Evolutionary conservation across 2,329 filamentous ascomycete genomes (phyloP), one percentile per base, ranked within the genome.

Genomic region (Monosporascus sp.): DNA sequence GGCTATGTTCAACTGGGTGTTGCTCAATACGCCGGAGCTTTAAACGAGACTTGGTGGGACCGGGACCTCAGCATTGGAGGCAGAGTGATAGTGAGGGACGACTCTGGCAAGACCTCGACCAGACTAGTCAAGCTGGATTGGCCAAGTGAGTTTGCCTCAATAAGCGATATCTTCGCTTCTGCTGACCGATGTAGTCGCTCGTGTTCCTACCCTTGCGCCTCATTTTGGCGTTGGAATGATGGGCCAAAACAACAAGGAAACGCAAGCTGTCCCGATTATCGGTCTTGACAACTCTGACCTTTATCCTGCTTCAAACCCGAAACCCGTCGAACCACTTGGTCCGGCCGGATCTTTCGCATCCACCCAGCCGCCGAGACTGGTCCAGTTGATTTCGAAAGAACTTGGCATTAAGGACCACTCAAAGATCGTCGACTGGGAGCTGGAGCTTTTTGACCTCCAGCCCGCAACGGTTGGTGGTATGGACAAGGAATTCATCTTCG

Each of bases 21-120:
- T 51, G 92, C 94, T 2, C 94, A 90, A 1, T 99, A 97, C 68
- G 93, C 91, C 9, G 93, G 94, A 49, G 91, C 79, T 1, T 74
- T 97, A 57, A 94, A 92, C 68, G 78, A 80, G 58, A 97, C 94
- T 1, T 97, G 94, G 94, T 97, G 92, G 93, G 94, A 97, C 71
- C 84, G 94, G 38, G 94, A 99, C 70, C 80, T 99, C 50, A 87
- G 89, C 60, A 88, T 97, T 63, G 94, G 91, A 59, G 94, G 94
- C 40, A 81, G 91, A 45, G 93, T 97, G 4, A 78, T 97, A 48
- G 86, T 97, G 46, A 88, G 86, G 59, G 86, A 96, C 62, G 73
- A 77, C 48, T 82, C 83, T 2, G 87, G 87, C 61, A 95, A 93
- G 79, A 90, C 95, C 37, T 78, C 81, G 22, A 85, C 83, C 31